Conservation (phyloP, 1,284 basidiomycete species). For the Rhodotorula sp. region DNA sequence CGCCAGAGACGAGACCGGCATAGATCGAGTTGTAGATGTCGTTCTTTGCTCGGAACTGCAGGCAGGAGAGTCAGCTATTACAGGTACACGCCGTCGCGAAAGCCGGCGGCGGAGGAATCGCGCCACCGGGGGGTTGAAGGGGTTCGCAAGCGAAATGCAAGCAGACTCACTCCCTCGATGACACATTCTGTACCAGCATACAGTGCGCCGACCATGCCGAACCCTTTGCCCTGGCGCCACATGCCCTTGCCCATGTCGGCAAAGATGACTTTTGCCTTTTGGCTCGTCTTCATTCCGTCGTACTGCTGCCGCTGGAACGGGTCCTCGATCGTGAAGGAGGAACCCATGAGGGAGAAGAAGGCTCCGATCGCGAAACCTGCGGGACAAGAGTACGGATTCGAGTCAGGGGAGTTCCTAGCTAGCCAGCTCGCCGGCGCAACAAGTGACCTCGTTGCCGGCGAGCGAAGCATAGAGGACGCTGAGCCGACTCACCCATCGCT, state of each 20-base stretch:
- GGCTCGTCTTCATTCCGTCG: constrained; percentile 56
- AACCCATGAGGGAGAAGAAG: constrained; percentile 94
- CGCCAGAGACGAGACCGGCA: constrained; percentile 53
- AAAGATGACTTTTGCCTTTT: constrained; percentile 83
- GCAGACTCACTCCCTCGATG: constrained; percentile 82
- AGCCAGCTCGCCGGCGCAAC: no score
- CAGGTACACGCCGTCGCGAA: no score
- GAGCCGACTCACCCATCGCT: constrained; percentile 34
- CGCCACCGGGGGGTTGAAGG: not conserved
- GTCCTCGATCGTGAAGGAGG: constrained; percentile 94
- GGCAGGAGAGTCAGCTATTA: not conserved
- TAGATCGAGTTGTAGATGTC: constrained; percentile 76
- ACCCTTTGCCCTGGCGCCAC: constrained; percentile 86
- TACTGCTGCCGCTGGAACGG: constrained; percentile 61
- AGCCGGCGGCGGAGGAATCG: no score
- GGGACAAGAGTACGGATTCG: no score
- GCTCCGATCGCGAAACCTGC: constrained; percentile 87
- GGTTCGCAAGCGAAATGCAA: not conserved
- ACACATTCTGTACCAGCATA: constrained; percentile 94
- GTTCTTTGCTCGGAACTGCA: constrained; percentile 89
- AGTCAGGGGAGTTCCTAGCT: not conserved
- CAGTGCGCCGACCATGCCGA: constrained; percentile 90
- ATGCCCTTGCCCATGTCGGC: constrained; percentile 93
- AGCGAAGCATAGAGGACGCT: not conserved
- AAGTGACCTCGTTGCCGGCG: not conserved